A percentile compares a stretch with the other conserved stretches of the same genome.
Evolutionary conservation across 352 stramenopile species (phyloP).

Genomic region (Phytophthora pistaciae): DNA sequence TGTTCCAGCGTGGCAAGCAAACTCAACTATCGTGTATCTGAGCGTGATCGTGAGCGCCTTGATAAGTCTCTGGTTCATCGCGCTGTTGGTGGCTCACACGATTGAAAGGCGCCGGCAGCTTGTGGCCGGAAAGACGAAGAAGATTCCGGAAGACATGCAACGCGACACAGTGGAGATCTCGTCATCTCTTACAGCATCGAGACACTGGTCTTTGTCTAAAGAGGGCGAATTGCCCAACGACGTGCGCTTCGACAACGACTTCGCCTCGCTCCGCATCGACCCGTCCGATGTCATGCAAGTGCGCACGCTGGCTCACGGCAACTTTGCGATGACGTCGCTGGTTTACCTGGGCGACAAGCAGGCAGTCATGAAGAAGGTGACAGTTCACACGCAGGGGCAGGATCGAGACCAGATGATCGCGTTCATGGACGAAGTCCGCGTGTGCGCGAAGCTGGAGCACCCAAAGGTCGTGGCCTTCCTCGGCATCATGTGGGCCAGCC

Average conservation of each 20-base stretch:
- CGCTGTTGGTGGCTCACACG: constrained; percentile 33
- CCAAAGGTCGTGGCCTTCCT: constrained; percentile 64
- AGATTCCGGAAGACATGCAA: constrained; percentile 12
- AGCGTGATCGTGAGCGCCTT: constrained; percentile 42
- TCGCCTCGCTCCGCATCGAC: constrained; percentile 45
- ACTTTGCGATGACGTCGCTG: constrained; percentile 46
- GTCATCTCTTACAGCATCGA: constrained; percentile 28
- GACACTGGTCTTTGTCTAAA: constrained; percentile 37
- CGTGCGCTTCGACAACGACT: constrained; percentile 40
- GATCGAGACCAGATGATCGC: constrained; percentile 40
- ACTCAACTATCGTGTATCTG: constrained; percentile 28
- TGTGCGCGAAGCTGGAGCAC: constrained; percentile 65
- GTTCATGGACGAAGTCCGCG: constrained; percentile 78
- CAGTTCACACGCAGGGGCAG: constrained; percentile 29
- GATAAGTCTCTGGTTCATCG: constrained; percentile 49
- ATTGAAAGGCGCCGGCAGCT: constrained; percentile 15
- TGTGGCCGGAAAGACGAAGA: background rate
- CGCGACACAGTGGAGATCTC: constrained; percentile 29
- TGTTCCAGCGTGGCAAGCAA: constrained; percentile 20
- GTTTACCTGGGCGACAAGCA: constrained; percentile 48
- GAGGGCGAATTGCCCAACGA: constrained; percentile 39
- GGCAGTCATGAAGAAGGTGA: constrained; percentile 49
- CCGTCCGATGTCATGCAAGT: constrained; percentile 50
- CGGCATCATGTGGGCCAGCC: constrained; percentile 65
- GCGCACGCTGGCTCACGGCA: constrained; percentile 41